Base-by-base conservation (phyloP, 1,139 yeast genomes). In the Geotrichum candidum region DNA sequence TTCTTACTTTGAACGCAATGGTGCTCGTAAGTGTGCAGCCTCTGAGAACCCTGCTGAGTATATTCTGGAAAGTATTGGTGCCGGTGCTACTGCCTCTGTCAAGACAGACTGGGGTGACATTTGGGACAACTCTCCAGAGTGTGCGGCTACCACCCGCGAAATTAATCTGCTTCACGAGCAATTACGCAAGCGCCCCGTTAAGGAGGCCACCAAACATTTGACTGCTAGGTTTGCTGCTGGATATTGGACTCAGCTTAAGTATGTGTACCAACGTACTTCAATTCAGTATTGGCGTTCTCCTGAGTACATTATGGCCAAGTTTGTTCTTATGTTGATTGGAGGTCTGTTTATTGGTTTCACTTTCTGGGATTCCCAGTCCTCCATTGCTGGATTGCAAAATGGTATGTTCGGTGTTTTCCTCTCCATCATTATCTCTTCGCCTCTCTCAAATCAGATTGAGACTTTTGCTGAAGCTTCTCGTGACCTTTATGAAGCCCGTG, bases 31-130 rank as follows among this genome's bases (percentile, higher is more conserved):
- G 61, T 82, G 84, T 74, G 79, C 76, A 51, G 71, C 71, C 9
- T 70, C 74, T 50, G 87, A 83, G 67, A 85, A 85, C 65, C 89
- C 88, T 51, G 89, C 89, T 48, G 89, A 85, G 72, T 84, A 83
- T 70, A 84, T 85, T 68, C 75, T 85, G 68, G 83, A 84, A 65
- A 82, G 83, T 66, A 83, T 84, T 70, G 88, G 87, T 65, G 88
- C 87, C 35, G 87, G 87, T 73, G 87, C 87, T n/a, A 83, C 86
- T 60, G 86, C 86, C 29, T 67, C 74, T 53, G 76, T 79, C 25
- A 67, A 70, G 29, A 74, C 74, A 35, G 77, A 80, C 68, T 80
- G 82, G 82, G 71, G 72, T 68, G 75, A 77, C 11, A 68, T 76
- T 38, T 80, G 83, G 83, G 64, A 59, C 50, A 51, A 66, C 25